Evolutionary conservation across 179 eudicot species (phyloP).

Genomic region (Nepenthes alata): DNA sequence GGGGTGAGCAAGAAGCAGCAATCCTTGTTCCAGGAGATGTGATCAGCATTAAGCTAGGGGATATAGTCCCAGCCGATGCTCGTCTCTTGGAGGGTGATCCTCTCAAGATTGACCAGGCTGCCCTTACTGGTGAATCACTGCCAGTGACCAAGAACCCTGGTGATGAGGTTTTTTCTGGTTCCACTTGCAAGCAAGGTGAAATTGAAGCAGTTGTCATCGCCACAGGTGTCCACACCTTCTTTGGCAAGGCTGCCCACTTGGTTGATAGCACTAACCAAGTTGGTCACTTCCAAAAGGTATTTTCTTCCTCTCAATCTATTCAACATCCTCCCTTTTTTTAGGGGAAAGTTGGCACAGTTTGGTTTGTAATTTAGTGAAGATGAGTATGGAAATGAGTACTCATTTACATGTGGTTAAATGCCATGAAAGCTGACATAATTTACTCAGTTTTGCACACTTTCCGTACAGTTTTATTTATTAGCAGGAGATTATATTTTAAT

Average conservation of each 20-base stretch:
- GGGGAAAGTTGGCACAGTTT: too few relatives aligned
- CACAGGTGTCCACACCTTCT: conserved; percentile 81
- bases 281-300: conserved; percentile 82
- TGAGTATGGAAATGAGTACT: too few relatives aligned
- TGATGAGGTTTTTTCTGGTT: conserved; percentile 68
- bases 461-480: neutral
- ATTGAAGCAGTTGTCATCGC: conserved; percentile 85
- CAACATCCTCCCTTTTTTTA: too few relatives aligned
- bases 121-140: conserved; percentile 8
- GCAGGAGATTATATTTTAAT: neutral
- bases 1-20: conserved; percentile 8
- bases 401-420: too few relatives aligned
- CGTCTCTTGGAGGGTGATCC: conserved; percentile 9
- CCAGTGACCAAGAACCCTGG: conserved; percentile 7
- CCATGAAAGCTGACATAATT: too few relatives aligned
- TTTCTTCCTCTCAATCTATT: too few relatives aligned
- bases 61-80: conserved; percentile 6
- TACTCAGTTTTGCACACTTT: neutral
- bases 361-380: too few relatives aligned
- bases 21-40: conserved; percentile 8
- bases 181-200: conserved; percentile 92
- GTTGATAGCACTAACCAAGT: conserved; percentile 82
- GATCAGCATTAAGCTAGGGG: conserved; percentile 7
- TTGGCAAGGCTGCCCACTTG: conserved; percentile 89
- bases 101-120: conserved; percentile 7